These are phyloP conservation scores for Fusarium albosuccineum DNA, from an alignment of 2,329 filamentous ascomycete species.

Conservation along the genomic window DNA sequence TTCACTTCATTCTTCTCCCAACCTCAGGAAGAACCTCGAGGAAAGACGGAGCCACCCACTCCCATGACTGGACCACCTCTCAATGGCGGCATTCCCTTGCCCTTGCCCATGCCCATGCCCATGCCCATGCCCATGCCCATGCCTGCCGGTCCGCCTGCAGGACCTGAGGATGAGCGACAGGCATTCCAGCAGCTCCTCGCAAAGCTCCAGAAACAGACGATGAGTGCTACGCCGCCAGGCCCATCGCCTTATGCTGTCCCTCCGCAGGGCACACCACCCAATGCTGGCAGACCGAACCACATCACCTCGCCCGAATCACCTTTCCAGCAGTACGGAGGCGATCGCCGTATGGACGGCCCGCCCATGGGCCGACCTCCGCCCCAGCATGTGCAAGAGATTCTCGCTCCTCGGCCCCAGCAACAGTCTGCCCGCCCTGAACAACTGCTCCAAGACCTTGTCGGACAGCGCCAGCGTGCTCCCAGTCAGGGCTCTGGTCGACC, in stretches of 20 bases:
- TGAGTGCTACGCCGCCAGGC: conserved; percentile 60
- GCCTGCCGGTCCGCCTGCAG: conserved; percentile 48
- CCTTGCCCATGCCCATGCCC: conserved; percentile 34
- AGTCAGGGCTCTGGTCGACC: conserved; percentile 63
- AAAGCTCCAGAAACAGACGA: conserved; percentile 77
- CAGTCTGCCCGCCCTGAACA: conserved; percentile 69
- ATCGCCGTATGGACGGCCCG: conserved; percentile 56
- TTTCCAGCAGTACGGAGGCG: conserved; percentile 61
- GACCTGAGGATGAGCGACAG: conserved; percentile 79
- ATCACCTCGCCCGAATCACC: conserved; percentile 61
- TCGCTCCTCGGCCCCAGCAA: conserved; percentile 63
- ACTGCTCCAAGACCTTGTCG: conserved; percentile 71
- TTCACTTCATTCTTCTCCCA: conserved; percentile 83
- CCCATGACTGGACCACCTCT: conserved; percentile 52
- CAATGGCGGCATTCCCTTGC: conserved; percentile 29
- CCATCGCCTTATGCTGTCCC: conserved; percentile 60
- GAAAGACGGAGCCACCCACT: conserved; percentile 63
- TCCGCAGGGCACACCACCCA: conserved; percentile 48
- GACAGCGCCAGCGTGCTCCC: conserved; percentile 68
- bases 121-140: conserved; percentile 36
- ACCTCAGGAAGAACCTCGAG: conserved; percentile 64
- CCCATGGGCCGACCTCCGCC: conserved; percentile 56
- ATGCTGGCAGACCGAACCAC: conserved; percentile 52
- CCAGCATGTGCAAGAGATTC: conserved; percentile 64
- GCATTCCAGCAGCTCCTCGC: conserved; percentile 86